Conservation (phyloP, 176 grass and related monocot genomes). For the Puccinellia tenuiflora region DNA sequence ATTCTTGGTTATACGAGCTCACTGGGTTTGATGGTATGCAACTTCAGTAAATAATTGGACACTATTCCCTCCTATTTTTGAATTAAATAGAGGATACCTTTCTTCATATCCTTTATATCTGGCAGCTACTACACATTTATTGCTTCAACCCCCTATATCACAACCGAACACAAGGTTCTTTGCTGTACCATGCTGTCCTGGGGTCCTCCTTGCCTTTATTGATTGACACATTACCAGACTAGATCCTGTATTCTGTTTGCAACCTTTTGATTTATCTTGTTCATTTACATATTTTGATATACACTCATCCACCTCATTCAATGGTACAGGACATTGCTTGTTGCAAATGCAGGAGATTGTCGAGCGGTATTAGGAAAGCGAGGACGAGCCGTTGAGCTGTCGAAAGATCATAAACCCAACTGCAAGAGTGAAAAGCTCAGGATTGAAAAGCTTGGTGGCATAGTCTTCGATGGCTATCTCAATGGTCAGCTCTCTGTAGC, state of each 20-base stretch:
- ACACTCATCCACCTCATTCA: slow-evolving; percentile 21
- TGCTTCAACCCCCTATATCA: slow-evolving; percentile 11
- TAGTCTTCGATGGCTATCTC: slow-evolving; percentile 71
- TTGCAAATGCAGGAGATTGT: slow-evolving; percentile 90
- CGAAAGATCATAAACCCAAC: slow-evolving; percentile 82
- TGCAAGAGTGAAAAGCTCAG: slow-evolving; percentile 65
- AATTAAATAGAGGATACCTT: neutral
- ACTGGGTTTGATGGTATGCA: slow-evolving; percentile 2
- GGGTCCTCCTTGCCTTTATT: neutral
- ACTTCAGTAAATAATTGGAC: neutral
- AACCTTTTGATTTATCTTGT: slow-evolving; percentile 1
- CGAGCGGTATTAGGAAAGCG: slow-evolving; percentile 83
- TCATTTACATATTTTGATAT: slow-evolving; percentile 21
- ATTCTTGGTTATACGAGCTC: neutral
- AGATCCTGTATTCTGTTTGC: neutral
- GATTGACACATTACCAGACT: neutral
- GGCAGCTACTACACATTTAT: slow-evolving; percentile 22
- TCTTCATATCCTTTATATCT: neutral
- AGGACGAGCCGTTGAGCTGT: slow-evolving; percentile 73
- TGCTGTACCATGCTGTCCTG: slow-evolving; percentile 30
- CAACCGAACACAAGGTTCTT: slow-evolving; percentile 10
- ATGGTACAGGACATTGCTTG: slow-evolving; percentile 65
- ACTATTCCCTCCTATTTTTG: neutral
- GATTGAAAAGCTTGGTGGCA: slow-evolving; percentile 84
- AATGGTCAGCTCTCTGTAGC: slow-evolving; percentile 92